Base-by-base conservation (phyloP, 2,329 filamentous ascomycete species). In the Penicillium oxalicum region DNA sequence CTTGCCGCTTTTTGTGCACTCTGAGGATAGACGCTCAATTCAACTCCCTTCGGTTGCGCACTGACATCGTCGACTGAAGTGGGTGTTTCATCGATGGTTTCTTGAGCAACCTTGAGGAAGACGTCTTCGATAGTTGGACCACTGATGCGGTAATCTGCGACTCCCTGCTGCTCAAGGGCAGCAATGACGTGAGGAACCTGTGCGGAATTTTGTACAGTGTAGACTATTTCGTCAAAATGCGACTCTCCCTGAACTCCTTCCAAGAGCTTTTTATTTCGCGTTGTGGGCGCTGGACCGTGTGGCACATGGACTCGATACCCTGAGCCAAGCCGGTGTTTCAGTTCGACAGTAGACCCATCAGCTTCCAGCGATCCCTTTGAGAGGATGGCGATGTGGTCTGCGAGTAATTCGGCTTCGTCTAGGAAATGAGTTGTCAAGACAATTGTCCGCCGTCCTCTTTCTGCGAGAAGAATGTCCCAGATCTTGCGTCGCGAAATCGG, bases 41-140 rank as follows among this genome's bases (percentile, higher is more conserved):
- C 18, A 18, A 18, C 18, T 11, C 5, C 24, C 24, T 38, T 18
- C 9, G 8, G 13, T 38, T 18, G 13, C 13, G 36, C 13, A 18
- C 9, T 25, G 13, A 9, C 24, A 25, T 9, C 9, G 5, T 38
- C n/a, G 11, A 25, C 9, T 13, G 18, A 13, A 24, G 9, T 13
- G 13, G 47, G 5, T 7, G 36, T 57, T 6, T 55, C 48, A 2
- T 45, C 18, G 28, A 76, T 78, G 50, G 89, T 79, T 65, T 95
- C 90, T 61, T 91, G 87, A 0, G 90, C 88, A 35, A 95, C 77
- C 55, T 88, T 84, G 25, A 96, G 72, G 67, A 96, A 96, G 0
- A 95, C 90, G 57, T 95, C 90, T 65, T 96, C 91, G 36, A 96
- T 90, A 0, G 88, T 94, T 0, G 91, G 91, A 0, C 89, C 89